Conservation (phyloP, 2,329 filamentous ascomycete genomes). For the Calonectria leucothoes region DNA sequence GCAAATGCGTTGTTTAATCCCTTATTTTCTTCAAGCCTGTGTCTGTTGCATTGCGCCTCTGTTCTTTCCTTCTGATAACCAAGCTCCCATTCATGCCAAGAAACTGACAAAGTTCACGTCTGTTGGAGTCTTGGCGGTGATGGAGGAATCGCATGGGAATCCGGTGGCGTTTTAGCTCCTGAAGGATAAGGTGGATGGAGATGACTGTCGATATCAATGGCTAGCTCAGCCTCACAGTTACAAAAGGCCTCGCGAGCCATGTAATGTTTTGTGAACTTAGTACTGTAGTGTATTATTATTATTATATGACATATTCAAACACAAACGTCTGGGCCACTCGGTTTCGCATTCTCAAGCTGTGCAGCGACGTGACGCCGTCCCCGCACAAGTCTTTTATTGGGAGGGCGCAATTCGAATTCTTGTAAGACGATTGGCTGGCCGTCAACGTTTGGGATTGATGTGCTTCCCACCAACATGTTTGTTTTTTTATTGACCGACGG, state of each 20-base stretch:
- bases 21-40: background rate
- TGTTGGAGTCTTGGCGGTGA: background rate
- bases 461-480: background rate
- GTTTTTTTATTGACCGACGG: background rate
- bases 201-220: constrained; percentile 28
- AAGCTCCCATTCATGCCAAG: background rate
- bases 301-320: constrained; percentile 14
- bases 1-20: constrained; percentile 10
- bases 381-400: background rate
- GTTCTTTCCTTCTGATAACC: background rate
- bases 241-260: constrained; percentile 30
- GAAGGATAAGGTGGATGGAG: constrained; percentile 28
- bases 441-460: background rate
- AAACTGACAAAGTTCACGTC: background rate
- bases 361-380: background rate
- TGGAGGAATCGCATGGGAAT: background rate
- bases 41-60: background rate
- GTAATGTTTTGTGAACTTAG: constrained; percentile 40
- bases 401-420: background rate
- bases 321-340: background rate
- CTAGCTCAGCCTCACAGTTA: constrained; percentile 21
- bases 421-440: constrained; percentile 22
- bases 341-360: background rate
- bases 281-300: constrained; percentile 37
- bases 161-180: constrained; percentile 14